Base-by-base conservation (phyloP, 163 green algal genomes). In the Chlamydomonas reinhardtii region DNA sequence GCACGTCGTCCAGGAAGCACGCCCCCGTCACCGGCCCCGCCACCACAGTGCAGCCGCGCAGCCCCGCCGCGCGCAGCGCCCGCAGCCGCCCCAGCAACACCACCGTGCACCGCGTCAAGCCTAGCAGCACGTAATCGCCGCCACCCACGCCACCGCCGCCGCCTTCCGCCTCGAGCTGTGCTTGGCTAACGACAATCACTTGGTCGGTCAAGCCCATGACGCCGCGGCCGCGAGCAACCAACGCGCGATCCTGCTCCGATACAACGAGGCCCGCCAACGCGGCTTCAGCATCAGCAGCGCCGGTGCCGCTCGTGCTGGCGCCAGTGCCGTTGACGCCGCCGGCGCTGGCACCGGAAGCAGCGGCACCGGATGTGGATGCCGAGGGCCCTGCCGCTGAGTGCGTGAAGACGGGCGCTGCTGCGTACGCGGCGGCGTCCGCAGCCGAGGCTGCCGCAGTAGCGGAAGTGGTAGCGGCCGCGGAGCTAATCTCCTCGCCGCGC, bases 11-110 rank as follows among this genome's bases (percentile, higher is more conserved):
- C 20, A 91, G 66, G 80, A 95, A 95, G 24, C 79, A 88, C 25
- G 92, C 90, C 32, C 94, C 93, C 2, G 85, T 88, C 39, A 91
- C 82, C 35, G 93, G 93, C 12, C 93, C 93, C 9, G 91, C 88
- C n/a, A 89, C 85, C 29, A 97, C 82, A 0, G 16, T 77, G 86
- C 91, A 96, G 75, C 87, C 74, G 14, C 31, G 25, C 66, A 96
- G 88, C 12, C 91, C 59, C 65, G 91, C 76, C 83, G 94, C 39
- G 34, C 92, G 91, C 64, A 97, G 89, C 16, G 92, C 92, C 31
- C 86, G 82, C 66, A 96, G 52, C 29, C 88, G 85, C 25, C 93
- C 94, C 29, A 93, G 74, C 31, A 96, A 84, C 72, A 90, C 93
- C 31, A 96, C 82, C 4, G 39, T 88, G 79, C 94, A 96, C 74